Percentiles rank a stretch among this genome's conserved stretches.
Evolutionary conservation across 2,329 filamentous ascomycete species (phyloP).

Genomic region (Cordyceps sp.): DNA sequence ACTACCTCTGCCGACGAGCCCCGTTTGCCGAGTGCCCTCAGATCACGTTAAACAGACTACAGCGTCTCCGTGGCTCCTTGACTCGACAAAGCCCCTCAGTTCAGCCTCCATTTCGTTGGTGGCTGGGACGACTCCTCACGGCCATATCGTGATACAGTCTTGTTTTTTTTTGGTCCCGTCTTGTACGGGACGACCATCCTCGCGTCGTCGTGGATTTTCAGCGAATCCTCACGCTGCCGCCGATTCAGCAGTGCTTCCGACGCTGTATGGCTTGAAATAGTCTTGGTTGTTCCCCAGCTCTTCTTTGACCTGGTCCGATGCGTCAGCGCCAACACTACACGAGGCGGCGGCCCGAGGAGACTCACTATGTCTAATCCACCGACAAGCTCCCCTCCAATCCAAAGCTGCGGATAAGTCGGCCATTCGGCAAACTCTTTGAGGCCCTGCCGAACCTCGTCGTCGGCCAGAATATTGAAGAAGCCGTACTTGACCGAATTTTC

Average conservation of each 20-base stretch:
- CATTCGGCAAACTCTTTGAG: constrained; percentile 97
- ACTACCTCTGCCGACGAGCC: too few species aligned
- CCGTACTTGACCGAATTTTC: constrained; percentile 91
- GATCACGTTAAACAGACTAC: too few species aligned
- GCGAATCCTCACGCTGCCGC: constrained; percentile 14
- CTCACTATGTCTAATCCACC: constrained; percentile 92
- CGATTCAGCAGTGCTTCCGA: constrained; percentile 25
- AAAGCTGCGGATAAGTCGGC: constrained; percentile 94
- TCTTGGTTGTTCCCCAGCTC: constrained; percentile 71
- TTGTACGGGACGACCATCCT: neutral
- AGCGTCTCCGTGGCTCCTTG: too few species aligned
- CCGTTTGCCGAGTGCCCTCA: too few species aligned
- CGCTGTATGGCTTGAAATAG: constrained; percentile 63
- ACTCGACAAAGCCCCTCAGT: too few species aligned
- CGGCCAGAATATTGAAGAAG: constrained; percentile 97
- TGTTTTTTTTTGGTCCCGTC: too few species aligned
- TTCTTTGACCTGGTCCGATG: constrained; percentile 59
- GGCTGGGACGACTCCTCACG: too few species aligned
- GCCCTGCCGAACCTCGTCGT: constrained; percentile 92
- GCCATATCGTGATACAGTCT: too few species aligned
- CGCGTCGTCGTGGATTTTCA: neutral
- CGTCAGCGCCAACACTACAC: constrained; percentile 6
- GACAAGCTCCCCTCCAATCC: constrained; percentile 77
- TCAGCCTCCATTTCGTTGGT: too few species aligned
- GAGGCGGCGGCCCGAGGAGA: constrained; percentile 5